phyloP scores from a whole-genome alignment of 164 flowering plant species.

The Vitis cinerea region DNA sequence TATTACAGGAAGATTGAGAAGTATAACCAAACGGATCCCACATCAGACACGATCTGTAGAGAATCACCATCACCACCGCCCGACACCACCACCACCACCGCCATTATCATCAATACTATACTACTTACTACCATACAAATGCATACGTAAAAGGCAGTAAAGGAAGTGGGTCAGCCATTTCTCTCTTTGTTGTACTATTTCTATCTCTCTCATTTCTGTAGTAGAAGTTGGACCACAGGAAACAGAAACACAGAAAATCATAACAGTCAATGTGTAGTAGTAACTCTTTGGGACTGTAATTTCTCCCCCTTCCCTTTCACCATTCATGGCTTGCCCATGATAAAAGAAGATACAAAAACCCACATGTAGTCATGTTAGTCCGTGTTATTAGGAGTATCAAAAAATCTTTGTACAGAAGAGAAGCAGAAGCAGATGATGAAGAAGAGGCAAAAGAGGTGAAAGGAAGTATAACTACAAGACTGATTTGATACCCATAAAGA shows the following conservation, averaged over 20 bases:
- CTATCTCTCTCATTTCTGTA: conserved; percentile 18
- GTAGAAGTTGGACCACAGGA: conserved; percentile 31
- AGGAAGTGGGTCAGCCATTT: conserved; percentile 34
- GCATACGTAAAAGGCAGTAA: conserved; percentile 30
- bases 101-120: conserved; percentile 21
- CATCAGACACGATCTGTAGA: conserved; percentile 24
- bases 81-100: background rate
- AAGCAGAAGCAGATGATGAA: conserved; percentile 6
- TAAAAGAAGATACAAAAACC: conserved; percentile 5
- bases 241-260: background rate
- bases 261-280: conserved; percentile 16
- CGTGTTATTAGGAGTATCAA: conserved; percentile 6
- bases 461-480: too few relatives aligned
- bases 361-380: conserved; percentile 15
- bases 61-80: conserved; percentile 16
- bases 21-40: conserved; percentile 17
- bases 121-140: conserved; percentile 44
- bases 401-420: conserved; percentile 15
- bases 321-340: conserved; percentile 4
- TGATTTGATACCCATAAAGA: too few relatives aligned
- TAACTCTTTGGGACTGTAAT: conserved; percentile 21
- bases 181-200: conserved; percentile 23
- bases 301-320: conserved; percentile 15
- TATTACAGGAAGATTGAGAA: conserved; percentile 20
- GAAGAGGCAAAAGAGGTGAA: background rate